Evolutionary conservation across 306 rosid species (phyloP).

Genomic region (Pueraria montana): DNA sequence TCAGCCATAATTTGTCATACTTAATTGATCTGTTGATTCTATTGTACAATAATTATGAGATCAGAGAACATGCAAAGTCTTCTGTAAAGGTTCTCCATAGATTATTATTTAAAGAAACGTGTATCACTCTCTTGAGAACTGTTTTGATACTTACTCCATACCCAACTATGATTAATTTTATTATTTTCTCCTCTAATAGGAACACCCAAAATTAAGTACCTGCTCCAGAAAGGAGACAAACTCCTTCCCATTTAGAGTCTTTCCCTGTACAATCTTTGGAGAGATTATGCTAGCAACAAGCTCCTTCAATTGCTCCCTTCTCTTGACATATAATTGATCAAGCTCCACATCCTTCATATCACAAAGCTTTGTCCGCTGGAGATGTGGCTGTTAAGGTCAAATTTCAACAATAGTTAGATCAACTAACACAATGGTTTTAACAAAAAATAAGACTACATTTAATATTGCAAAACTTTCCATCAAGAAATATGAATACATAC

Average conservation of each 20-base stretch:
- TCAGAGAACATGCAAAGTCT: neutral
- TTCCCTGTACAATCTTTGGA: constrained; percentile 95
- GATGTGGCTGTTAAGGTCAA: constrained; percentile 85
- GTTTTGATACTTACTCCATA: constrained; percentile 35
- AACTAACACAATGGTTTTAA: constrained; percentile 1
- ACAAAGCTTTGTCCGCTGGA: constrained; percentile 94
- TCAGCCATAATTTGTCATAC: constrained; percentile 8
- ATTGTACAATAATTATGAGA: neutral
- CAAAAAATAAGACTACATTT: constrained; percentile 18
- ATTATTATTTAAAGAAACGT: constrained; percentile 1
- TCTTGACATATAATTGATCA: constrained; percentile 76
- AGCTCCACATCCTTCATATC: constrained; percentile 93
- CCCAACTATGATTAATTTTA: neutral
- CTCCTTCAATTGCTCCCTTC: constrained; percentile 82
- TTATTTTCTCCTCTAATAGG: constrained; percentile 10
- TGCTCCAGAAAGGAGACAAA: constrained; percentile 88
- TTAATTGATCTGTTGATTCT: constrained; percentile 14
- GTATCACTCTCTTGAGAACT: constrained; percentile 20
- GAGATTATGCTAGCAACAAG: constrained; percentile 79
- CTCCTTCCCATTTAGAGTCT: constrained; percentile 80
- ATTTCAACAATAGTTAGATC: constrained; percentile 32
- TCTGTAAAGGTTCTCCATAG: neutral
- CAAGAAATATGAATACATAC: constrained; percentile 18
- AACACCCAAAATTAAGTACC: constrained; percentile 59
- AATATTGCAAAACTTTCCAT: constrained; percentile 1